Evolutionary conservation across 108 stramenopile species (phyloP).

Genomic region (Halocafeteria seosinensis): DNA sequence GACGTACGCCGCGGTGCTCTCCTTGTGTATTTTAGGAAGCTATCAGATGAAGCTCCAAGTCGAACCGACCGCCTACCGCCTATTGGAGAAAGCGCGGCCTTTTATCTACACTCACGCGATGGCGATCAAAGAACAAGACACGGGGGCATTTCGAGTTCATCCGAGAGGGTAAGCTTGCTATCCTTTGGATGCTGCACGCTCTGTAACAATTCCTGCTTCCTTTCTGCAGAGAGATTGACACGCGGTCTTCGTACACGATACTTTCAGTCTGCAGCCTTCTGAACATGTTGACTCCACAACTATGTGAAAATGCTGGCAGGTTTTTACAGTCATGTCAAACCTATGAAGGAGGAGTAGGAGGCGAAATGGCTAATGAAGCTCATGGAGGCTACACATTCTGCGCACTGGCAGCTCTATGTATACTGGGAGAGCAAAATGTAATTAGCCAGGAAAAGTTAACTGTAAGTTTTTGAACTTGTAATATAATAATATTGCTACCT

Average conservation of each 20-base stretch:
- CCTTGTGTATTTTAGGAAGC: conserved; percentile 18
- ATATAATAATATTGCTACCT: conserved; percentile 13
- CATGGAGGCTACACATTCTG: conserved; percentile 98
- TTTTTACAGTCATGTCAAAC: conserved; percentile 66
- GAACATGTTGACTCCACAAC: conserved; percentile 39
- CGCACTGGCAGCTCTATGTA: conserved; percentile 58
- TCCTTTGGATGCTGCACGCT: not conserved
- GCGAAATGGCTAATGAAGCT: conserved; percentile 78
- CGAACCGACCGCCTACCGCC: conserved; percentile 12
- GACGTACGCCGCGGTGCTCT: conserved; percentile 60
- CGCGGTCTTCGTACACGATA: conserved; percentile 74
- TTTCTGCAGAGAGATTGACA: conserved; percentile 68
- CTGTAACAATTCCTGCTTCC: not conserved
- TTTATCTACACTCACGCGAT: conserved; percentile 30
- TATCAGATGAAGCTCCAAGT: conserved; percentile 20
- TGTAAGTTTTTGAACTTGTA: too few species aligned
- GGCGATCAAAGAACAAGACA: conserved; percentile 26
- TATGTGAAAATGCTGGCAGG: conserved; percentile 29
- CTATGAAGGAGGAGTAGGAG: conserved; percentile 83
- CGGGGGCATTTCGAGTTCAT: conserved; percentile 72
- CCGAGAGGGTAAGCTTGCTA: conserved; percentile 42
- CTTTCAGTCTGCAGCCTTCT: conserved; percentile 51
- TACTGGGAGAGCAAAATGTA: conserved; percentile 18
- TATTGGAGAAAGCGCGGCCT: conserved; percentile 1
- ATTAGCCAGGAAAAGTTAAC: not conserved